phyloP scores from a whole-genome alignment of 164 flowering plant species.

The grape (Vitis vinifera) region ASM3070453v1 NC_081807.1:4836501-4837000 shows the following conservation, averaged over 20 bases:
- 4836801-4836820: slow-evolving; percentile 33
- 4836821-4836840: slow-evolving; percentile 25
- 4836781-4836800: slow-evolving; percentile 48
- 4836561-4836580: slow-evolving; percentile 42
- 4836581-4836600: slow-evolving; percentile 50
- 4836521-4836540: slow-evolving; percentile 79
- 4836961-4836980: slow-evolving; percentile 83
- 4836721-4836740: slow-evolving; percentile 55
- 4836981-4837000: slow-evolving; percentile 85
- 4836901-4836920: slow-evolving; percentile 75
- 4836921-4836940: slow-evolving; percentile 68
- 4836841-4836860: slow-evolving; percentile 28
- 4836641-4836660: slow-evolving; percentile 41
- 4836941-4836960: slow-evolving; percentile 50
- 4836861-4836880: slow-evolving; percentile 59
- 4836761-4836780: slow-evolving; percentile 50
- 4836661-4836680: slow-evolving; percentile 62
- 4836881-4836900: slow-evolving; percentile 80
- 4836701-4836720: slow-evolving; percentile 62
- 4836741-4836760: slow-evolving; percentile 40
- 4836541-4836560: slow-evolving; percentile 48
- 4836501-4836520: slow-evolving; percentile 82
- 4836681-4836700: slow-evolving; percentile 94
- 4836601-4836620: slow-evolving; percentile 36
- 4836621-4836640: slow-evolving; percentile 39